Evolutionary conservation across 306 rosid genomes (phyloP).

Genomic region (Trifolium subterraneum): DNA sequence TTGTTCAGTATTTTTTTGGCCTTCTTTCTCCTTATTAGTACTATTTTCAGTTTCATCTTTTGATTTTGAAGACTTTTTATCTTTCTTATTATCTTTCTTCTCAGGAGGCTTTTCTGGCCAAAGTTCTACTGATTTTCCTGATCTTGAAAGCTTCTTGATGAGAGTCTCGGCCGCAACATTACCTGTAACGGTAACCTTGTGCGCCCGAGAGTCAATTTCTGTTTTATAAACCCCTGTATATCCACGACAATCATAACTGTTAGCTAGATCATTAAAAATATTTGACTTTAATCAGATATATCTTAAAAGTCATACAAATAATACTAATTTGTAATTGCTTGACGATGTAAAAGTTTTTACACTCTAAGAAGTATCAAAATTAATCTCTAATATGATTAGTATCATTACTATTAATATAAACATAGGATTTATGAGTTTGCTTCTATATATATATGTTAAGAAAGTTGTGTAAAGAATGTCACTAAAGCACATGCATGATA

Average conservation of each 20-base stretch:
- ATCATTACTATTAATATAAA: too few species aligned
- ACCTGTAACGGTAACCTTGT: constrained; percentile 87
- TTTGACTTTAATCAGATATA: neutral
- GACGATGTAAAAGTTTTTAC: neutral
- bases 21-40: constrained; percentile 32
- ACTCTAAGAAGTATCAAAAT: neutral
- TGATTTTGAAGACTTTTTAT: constrained; percentile 58
- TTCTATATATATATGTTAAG: constrained; percentile 25
- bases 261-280: neutral
- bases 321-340: neutral
- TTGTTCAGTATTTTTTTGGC: constrained; percentile 44
- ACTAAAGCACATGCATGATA: constrained; percentile 18
- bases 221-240: constrained; percentile 75
- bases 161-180: constrained; percentile 78
- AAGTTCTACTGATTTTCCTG: constrained; percentile 80
- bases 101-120: constrained; percentile 61
- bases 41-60: constrained; percentile 37
- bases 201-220: constrained; percentile 71
- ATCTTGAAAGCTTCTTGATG: constrained; percentile 71
- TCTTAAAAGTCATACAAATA: neutral
- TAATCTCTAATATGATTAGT: neutral
- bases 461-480: neutral
- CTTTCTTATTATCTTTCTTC: constrained; percentile 52
- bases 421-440: neutral
- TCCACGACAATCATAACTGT: neutral